These are phyloP conservation scores for Solanum chilense DNA, from an alignment of 257 asterid genomes.

Conservation along the genomic window DNA sequence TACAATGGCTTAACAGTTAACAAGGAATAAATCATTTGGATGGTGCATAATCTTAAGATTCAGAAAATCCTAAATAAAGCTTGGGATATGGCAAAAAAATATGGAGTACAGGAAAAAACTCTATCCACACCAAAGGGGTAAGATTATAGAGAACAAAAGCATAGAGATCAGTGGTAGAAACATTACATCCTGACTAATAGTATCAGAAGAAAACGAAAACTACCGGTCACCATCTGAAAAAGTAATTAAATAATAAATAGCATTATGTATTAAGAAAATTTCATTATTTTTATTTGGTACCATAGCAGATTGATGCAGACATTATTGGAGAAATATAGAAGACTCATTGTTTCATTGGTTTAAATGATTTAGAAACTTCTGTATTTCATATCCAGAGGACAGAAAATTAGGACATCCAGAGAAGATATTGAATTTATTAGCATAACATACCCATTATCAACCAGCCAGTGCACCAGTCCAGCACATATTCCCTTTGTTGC, in stretches of 20 bases:
- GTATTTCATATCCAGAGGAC: neutral
- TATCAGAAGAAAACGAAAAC: neutral
- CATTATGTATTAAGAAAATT: neutral
- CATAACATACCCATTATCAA: conserved; percentile 67
- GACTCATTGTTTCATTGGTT: neutral
- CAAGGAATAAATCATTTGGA: neutral
- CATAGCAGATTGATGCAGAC: neutral
- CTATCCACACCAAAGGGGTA: neutral
- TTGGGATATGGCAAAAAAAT: neutral
- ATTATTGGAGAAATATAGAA: neutral
- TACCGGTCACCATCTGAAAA: neutral
- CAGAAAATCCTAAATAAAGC: neutral
- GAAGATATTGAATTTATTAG: neutral
- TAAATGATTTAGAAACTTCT: neutral
- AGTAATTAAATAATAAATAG: neutral
- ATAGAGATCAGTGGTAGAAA: neutral
- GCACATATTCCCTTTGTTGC: conserved; percentile 88
- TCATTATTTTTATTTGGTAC: neutral
- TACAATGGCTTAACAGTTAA: neutral
- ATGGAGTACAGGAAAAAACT: neutral
- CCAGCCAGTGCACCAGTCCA: conserved; percentile 94
- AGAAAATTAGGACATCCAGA: neutral
- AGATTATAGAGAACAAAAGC: neutral
- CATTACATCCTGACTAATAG: neutral
- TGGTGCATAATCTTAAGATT: neutral